These are phyloP conservation scores for Novymonas esmeraldas DNA, from an alignment of 208 protist genomes.

Conservation along the genomic window DNA sequence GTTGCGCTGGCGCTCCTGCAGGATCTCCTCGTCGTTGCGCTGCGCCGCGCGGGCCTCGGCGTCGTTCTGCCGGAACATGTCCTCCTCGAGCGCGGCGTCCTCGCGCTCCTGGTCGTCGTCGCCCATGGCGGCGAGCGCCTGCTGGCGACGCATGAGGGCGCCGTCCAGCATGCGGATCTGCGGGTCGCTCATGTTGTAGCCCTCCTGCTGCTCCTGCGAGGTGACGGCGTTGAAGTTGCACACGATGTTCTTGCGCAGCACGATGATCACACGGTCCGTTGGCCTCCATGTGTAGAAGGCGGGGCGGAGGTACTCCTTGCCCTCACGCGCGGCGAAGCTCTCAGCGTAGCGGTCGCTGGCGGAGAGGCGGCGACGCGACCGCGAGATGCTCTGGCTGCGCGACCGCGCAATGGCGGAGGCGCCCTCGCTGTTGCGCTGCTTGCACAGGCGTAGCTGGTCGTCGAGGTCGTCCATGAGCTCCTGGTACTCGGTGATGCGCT, in stretches of 20 bases:
- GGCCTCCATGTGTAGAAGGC: slow-evolving; percentile 82
- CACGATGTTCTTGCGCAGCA: slow-evolving; percentile 74
- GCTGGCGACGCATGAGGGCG: slow-evolving; percentile 45
- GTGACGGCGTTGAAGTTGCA: slow-evolving; percentile 56
- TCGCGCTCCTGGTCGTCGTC: slow-evolving; percentile 35
- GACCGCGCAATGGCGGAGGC: slow-evolving; percentile 1
- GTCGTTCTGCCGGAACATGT: slow-evolving; percentile 52
- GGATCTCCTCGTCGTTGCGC: slow-evolving; percentile 41
- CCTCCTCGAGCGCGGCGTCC: slow-evolving; percentile 30
- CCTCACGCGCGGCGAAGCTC: slow-evolving; percentile 73
- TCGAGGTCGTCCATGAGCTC: slow-evolving; percentile 78
- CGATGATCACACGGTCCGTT: slow-evolving; percentile 68
- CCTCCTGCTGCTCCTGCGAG: slow-evolving; percentile 39
- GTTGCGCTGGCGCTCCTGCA: slow-evolving; percentile 34
- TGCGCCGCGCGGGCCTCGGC: slow-evolving; percentile 7
- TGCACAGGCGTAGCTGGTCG: slow-evolving; percentile 65
- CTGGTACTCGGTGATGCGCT: slow-evolving; percentile 75
- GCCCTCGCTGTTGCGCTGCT: slow-evolving; percentile 35
- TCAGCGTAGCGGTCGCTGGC: slow-evolving; percentile 50
- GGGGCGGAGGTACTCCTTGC: slow-evolving; percentile 75
- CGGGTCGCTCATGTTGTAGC: slow-evolving; percentile 60
- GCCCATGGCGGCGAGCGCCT: slow-evolving; percentile 25
- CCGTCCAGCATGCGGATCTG: slow-evolving; percentile 68
- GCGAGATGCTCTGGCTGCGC: slow-evolving; percentile 10
- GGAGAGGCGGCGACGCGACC: slow-evolving; percentile 18